Percentiles rank a stretch among this genome's conserved stretches.
Evolutionary conservation across 768 basidiomycete species (phyloP).

Genomic region (Boletus pseudopeckii): DNA sequence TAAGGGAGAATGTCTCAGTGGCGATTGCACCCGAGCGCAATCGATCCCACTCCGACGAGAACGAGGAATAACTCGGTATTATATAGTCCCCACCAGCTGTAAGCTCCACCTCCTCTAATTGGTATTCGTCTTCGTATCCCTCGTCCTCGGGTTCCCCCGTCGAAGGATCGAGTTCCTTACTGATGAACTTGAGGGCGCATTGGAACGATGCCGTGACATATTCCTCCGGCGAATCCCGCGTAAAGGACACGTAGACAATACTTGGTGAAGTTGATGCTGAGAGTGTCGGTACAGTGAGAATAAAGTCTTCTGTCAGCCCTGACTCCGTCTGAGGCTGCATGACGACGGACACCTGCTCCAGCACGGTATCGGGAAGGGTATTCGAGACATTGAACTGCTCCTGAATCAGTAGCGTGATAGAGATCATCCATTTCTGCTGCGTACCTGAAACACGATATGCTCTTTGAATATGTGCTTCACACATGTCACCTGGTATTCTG

Average conservation of each 20-base stretch:
- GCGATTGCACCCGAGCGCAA: conserved; percentile 70
- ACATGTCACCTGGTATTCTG: conserved; percentile 94
- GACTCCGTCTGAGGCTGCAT: conserved; percentile 80
- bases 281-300: conserved; percentile 77
- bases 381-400: conserved; percentile 94
- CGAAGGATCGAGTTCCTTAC: conserved; percentile 95
- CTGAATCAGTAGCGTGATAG: conserved; percentile 4
- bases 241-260: conserved; percentile 91
- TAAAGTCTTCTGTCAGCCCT: conserved; percentile 89
- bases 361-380: conserved; percentile 90
- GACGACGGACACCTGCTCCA: conserved; percentile 91
- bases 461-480: conserved; percentile 97
- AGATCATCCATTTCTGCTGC: conserved; percentile 16
- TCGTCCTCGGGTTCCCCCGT: conserved; percentile 96
- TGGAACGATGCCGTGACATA: conserved; percentile 84
- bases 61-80: conserved; percentile 89
- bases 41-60: conserved; percentile 94
- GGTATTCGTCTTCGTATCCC: conserved; percentile 99
- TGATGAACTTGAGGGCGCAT: conserved; percentile 90
- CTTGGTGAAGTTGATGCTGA: conserved; percentile 71
- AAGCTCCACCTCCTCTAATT: conserved; percentile 92
- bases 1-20: conserved; percentile 91
- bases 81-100: conserved; percentile 93
- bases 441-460: conserved; percentile 94
- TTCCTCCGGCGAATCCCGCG: conserved; percentile 70